Percentiles rank a stretch among this genome's conserved stretches.
Conservation (phyloP, 257 asterid genomes). For the Salvia rosmarinus region DNA sequence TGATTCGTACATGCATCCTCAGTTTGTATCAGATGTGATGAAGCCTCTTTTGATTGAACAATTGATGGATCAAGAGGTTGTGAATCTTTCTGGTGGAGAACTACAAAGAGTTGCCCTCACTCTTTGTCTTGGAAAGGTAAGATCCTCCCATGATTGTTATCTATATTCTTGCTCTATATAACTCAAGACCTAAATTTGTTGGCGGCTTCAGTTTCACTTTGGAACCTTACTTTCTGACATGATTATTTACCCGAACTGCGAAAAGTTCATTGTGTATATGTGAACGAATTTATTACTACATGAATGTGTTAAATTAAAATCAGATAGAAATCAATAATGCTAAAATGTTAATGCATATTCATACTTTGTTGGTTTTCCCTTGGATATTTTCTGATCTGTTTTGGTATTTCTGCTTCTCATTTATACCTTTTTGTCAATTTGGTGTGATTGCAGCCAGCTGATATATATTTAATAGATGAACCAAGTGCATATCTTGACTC, state of each 20-base stretch:
- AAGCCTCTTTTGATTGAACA: conserved; percentile 97
- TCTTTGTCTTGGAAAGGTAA: conserved; percentile 97
- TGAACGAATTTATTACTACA: background rate
- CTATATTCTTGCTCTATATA: background rate
- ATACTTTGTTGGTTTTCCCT: background rate
- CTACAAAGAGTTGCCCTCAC: conserved; percentile 93
- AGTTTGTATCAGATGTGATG: conserved; percentile 94
- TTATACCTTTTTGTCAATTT: background rate
- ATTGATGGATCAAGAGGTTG: conserved; percentile 96
- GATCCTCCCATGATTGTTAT: conserved; percentile 1
- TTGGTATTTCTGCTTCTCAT: conserved; percentile 5
- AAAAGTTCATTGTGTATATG: background rate
- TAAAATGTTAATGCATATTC: background rate
- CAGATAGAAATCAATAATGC: background rate
- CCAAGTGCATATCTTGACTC: conserved; percentile 99
- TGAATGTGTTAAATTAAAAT: background rate
- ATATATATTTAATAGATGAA: conserved; percentile 90
- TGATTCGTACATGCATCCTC: conserved; percentile 89
- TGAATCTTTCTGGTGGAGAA: conserved; percentile 99
- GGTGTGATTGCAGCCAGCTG: conserved; percentile 83
- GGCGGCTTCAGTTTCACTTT: background rate
- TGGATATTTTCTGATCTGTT: conserved; percentile 13
- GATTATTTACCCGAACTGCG: background rate
- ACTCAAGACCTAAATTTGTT: background rate
- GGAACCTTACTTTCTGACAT: background rate